Evolutionary conservation across 2,329 filamentous ascomycete species (phyloP).

Genomic region (Parasarocladium wereldwijsianum): DNA sequence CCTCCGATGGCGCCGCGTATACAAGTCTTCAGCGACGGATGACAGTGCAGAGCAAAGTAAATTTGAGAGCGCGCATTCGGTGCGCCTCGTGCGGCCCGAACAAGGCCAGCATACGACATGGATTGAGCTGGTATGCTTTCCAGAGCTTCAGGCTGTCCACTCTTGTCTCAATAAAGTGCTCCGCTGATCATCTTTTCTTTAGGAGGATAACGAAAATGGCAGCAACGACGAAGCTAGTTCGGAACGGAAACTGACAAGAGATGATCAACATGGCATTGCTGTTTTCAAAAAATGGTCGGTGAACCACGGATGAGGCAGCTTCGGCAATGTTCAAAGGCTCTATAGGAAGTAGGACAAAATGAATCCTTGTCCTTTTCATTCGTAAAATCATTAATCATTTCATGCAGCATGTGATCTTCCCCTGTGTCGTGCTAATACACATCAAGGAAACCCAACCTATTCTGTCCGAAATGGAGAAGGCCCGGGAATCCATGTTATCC

Average conservation of each 20-base stretch:
- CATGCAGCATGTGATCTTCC: too few relatives aligned
- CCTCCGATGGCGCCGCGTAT: slow-evolving; percentile 2
- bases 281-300: background rate
- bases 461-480: too few relatives aligned
- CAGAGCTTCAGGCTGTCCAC: background rate
- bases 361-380: too few relatives aligned
- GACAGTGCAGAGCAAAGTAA: background rate
- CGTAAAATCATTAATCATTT: too few relatives aligned
- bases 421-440: too few relatives aligned
- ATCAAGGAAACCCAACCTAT: too few relatives aligned
- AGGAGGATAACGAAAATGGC: background rate
- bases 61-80: background rate
- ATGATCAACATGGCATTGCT: background rate
- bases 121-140: slow-evolving; percentile 1
- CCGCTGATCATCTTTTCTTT: background rate
- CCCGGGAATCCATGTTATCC: too few relatives aligned
- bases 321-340: too few relatives aligned
- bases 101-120: background rate
- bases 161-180: background rate
- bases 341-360: too few relatives aligned
- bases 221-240: slow-evolving; percentile 1
- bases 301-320: background rate
- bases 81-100: background rate
- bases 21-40: background rate
- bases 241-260: background rate